Evolutionary conservation across 768 basidiomycete genomes (phyloP), one percentile per base, ranked within the genome.

Genomic region (Suillus placidus): DNA sequence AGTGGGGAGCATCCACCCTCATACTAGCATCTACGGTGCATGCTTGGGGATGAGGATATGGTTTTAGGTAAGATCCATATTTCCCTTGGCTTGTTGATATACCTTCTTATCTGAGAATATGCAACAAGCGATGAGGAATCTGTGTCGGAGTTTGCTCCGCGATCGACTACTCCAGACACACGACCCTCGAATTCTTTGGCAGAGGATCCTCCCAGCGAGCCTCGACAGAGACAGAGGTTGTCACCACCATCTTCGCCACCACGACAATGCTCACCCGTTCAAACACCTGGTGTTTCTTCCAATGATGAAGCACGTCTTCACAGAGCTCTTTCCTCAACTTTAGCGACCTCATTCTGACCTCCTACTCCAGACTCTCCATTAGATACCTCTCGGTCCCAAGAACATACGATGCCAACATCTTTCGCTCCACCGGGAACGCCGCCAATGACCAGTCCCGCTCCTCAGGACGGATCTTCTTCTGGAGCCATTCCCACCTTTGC

Each of bases 61-160:
- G 42, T 68, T 30, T 60, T 68, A 47, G 71, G 74, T 75, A 43
- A 64, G 71, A 64, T 35, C 37, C 65, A 18, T 45, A 35, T 35
- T 64, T 23, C 12, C 45, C 43, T 30, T 18, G 12, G 16, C 45
- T 65, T 18, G n/a, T 40, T 13, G 14, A 66, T 62, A 32, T 63
- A 14, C 18, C n/a, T 57, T 26, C 23, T 60, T 26, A 61, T 42
- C 3, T 64, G 30, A n/a, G 13, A 38, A 34, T 58, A 20, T 60
- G 12, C 65, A 83, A 82, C 68, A 47, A 81, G 80, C 60, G 82
- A 83, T 51, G 77, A 79, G 61, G 80, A 79, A 55, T 72, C 78
- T 18, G 64, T 67, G 60, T 54, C 20, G 13, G 73, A 66, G 47
- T 52, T 67, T 42, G 66, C 68, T 60, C 66, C 61, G 34, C 69